Base-by-base conservation (phyloP, 495 filamentous ascomycete genomes). In the Daldinia bambusicola region DNA sequence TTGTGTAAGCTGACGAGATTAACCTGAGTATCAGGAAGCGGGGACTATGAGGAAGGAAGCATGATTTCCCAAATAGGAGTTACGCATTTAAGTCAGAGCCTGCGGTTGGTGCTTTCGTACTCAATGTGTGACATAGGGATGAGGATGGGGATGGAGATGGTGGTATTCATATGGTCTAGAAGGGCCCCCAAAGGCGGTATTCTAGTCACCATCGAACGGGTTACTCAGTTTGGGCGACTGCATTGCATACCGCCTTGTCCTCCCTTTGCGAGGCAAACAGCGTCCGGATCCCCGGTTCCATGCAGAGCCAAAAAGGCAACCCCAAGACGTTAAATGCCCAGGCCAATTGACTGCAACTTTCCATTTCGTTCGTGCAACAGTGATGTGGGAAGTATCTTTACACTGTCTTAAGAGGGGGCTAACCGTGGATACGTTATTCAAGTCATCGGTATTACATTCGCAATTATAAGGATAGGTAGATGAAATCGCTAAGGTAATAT, bases 1-100 rank as follows among this genome's bases (percentile, higher is more conserved):
- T 14, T 26, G 16, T 8, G 43, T 48, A 48, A 48, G 43, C 43
- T 48, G 43, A 48, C 43, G 41, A 45, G 41, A 6, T 45, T 45
- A 2, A 20, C 9, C 43, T 22, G 18, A 22, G 43, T 8, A 48
- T 22, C 43, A 22, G 20, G 16, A 18, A 20, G 43, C 43, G 4
- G 16, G 8, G 16, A 10, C 16, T 16, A 20, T 48, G n/a, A 48
- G 18, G 10, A 48, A 22, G 16, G 43, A 48, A 48, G 9, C 34
- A 36, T 2, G 6, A 48, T 16, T 48, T 48, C 43, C 43, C 4
- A 16, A 20, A 48, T 48, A 48, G n/a, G 43, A 16, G 16, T 48
- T 48, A 48, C 16, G 20, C 43, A 48, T 48, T 20, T 48, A 20
- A 48, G 43, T 10, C 0, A 48, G 2, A 16, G 18, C 18, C 8